Percentiles rank a stretch among this genome's conserved stretches.
These are phyloP conservation scores for Oryza punctata DNA, from an alignment of 176 grass and related monocot species.

Conservation along the genomic window DNA sequence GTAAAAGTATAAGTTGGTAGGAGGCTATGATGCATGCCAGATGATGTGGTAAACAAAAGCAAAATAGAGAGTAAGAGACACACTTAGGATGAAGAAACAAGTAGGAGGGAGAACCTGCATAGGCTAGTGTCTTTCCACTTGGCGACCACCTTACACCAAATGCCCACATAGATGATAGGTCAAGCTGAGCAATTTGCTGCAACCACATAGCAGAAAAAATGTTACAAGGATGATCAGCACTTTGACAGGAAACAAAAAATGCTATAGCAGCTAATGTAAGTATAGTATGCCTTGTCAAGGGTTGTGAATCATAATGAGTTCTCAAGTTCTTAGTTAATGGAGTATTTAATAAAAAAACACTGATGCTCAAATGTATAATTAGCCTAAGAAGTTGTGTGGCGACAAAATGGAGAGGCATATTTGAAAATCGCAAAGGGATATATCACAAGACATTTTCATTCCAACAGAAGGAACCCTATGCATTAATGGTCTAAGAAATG, in stretches of 20 bases:
- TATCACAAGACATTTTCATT: not conserved
- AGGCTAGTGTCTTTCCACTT: conserved; percentile 89
- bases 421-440: not conserved
- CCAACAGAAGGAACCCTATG: not conserved
- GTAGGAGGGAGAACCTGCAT: conserved; percentile 61
- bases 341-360: not conserved
- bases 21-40: not conserved
- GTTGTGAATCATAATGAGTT: not conserved
- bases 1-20: not conserved
- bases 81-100: conserved; percentile 31
- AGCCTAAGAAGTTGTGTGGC: not conserved
- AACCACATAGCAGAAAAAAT: conserved; percentile 32
- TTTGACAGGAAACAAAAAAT: conserved; percentile 12
- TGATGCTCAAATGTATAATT: conserved; percentile 7
- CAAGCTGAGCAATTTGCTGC: conserved; percentile 99
- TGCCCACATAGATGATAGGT: conserved; percentile 83
- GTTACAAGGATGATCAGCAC: not conserved
- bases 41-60: not conserved
- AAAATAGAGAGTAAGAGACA: not conserved
- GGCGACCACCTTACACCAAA: conserved; percentile 98
- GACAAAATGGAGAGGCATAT: not conserved
- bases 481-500: conserved; percentile 8
- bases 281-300: not conserved
- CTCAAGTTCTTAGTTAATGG: not conserved
- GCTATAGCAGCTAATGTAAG: not conserved